A percentile compares a stretch with the other conserved stretches of the same genome.
Conservation (phyloP, 2,329 filamentous ascomycete genomes). For the Colletotrichum magnum region DNA sequence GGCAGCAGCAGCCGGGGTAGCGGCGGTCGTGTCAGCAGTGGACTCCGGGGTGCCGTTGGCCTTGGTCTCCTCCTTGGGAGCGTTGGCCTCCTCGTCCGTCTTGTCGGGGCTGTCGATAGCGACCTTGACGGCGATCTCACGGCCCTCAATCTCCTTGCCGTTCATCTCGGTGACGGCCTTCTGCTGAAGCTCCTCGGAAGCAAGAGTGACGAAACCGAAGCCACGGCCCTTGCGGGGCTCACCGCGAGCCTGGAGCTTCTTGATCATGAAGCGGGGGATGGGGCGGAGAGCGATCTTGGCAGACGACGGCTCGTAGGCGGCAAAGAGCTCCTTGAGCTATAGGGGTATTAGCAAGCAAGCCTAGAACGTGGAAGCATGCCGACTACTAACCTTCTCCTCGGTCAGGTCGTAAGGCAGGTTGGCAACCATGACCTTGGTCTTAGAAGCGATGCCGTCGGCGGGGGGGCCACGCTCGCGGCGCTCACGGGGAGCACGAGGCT, state of each 20-base stretch:
- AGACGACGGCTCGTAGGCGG: constrained; percentile 89
- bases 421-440: constrained; percentile 99
- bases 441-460: constrained; percentile 96
- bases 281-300: constrained; percentile 99
- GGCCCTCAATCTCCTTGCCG: constrained; percentile 98
- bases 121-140: constrained; percentile 99
- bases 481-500: constrained; percentile 70
- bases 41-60: constrained; percentile 58
- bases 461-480: constrained; percentile 91
- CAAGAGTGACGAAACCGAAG: constrained; percentile 97
- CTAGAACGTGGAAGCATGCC: background rate
- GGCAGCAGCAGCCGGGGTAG: constrained; percentile 41
- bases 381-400: constrained; percentile 86
- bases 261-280: constrained; percentile 99
- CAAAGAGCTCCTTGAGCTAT: constrained; percentile 97
- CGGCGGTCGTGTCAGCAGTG: constrained; percentile 44
- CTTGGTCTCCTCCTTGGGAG: constrained; percentile 59
- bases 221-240: constrained; percentile 99
- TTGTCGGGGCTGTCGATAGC: constrained; percentile 99
- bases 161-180: constrained; percentile 99
- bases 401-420: constrained; percentile 98
- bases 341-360: constrained; percentile 42
- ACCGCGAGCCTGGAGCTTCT: constrained; percentile 98
- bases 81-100: constrained; percentile 86
- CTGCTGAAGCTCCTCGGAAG: constrained; percentile 94